phyloP scores from a whole-genome alignment of 2,329 filamentous ascomycete species.

The Ploettnerulaceae sp. region DNA sequence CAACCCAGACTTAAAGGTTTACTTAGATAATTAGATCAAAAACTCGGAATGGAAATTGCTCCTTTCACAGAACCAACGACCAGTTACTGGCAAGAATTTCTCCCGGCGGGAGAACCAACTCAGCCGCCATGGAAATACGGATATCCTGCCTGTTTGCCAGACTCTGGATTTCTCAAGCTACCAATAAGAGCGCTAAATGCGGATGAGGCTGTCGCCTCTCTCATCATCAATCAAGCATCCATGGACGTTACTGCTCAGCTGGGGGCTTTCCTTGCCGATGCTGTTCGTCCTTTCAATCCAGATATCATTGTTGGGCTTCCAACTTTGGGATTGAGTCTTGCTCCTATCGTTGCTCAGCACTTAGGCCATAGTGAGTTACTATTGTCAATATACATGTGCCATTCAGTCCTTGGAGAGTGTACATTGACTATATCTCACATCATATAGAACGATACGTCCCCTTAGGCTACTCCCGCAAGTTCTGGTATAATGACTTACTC shows the following conservation, averaged over 20 bases:
- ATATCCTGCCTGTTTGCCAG: slow-evolving; percentile 23
- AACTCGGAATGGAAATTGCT: slow-evolving; percentile 4
- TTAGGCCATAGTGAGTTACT: slow-evolving; percentile 22
- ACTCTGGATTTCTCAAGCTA: slow-evolving; percentile 23
- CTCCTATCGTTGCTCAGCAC: slow-evolving; percentile 22
- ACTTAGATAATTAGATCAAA: too few relatives aligned
- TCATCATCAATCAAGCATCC: slow-evolving; percentile 28
- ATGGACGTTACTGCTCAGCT: slow-evolving; percentile 22
- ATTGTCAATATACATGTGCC: neutral
- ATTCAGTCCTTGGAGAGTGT: neutral
- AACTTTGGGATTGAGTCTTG: slow-evolving; percentile 26
- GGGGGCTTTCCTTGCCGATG: slow-evolving; percentile 14
- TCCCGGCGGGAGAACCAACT: slow-evolving; percentile 2
- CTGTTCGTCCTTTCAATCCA: slow-evolving; percentile 13
- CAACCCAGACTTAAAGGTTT: too few relatives aligned
- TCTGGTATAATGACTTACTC: slow-evolving; percentile 28
- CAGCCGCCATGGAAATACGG: slow-evolving; percentile 22
- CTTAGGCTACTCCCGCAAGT: slow-evolving; percentile 31
- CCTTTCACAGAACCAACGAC: slow-evolving; percentile 29
- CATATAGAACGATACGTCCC: slow-evolving; percentile 25
- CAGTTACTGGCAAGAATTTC: slow-evolving; percentile 27
- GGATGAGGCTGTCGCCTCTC: slow-evolving; percentile 27
- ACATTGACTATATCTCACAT: neutral
- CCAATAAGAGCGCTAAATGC: slow-evolving; percentile 22
- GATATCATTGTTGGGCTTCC: slow-evolving; percentile 29